Evolutionary conservation across 768 basidiomycete genomes (phyloP), one percentile per base, ranked within the genome.

Genomic region (Collybiopsis luxurians): DNA sequence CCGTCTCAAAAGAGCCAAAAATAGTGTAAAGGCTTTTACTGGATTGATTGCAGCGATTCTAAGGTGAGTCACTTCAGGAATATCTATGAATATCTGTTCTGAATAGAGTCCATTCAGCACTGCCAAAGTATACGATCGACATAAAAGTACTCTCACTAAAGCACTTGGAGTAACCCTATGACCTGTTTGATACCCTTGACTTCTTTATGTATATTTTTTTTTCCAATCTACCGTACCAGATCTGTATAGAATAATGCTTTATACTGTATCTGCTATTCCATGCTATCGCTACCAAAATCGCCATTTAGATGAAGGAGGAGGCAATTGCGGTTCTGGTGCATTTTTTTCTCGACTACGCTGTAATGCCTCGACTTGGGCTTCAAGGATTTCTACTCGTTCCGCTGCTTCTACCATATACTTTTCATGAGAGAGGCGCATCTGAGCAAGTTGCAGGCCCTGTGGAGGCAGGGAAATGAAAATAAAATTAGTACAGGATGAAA

Each of bases 101-200:
- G n/a, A n/a, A n/a, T n/a, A n/a, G n/a, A n/a, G n/a, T n/a, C n/a
- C n/a, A n/a, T n/a, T n/a, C 63, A 92, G 90, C 70, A 82, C 82
- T 53, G 79, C 82, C 56, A 92, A 90, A 73, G 75, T 90, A 19
- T 90, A 86, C 64, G 86, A 91, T 69, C 81, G 82, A 62, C 87
- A 89, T 68, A 84, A 80, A 70, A 80, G 75, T 56, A 63, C 73
- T 42, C 79, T 92, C 61, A 71, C 85, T 50, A 89, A 87, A 73
- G 77, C 73, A 44, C 61, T 74, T 47, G 67, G 63, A 38, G 55
- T 48, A 10, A 48, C 53, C 42, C 42, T 54, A 28, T 54, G 36
- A 21, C 19, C 26, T 5, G 12, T 28, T 19, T 24, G 3, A 38
- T 54, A 54, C 42, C 42, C 24, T 38, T 15, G 31, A 24, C 5